Conservation (phyloP, 1,139 yeast genomes). For the Zygoascus hellenicus region DNA sequence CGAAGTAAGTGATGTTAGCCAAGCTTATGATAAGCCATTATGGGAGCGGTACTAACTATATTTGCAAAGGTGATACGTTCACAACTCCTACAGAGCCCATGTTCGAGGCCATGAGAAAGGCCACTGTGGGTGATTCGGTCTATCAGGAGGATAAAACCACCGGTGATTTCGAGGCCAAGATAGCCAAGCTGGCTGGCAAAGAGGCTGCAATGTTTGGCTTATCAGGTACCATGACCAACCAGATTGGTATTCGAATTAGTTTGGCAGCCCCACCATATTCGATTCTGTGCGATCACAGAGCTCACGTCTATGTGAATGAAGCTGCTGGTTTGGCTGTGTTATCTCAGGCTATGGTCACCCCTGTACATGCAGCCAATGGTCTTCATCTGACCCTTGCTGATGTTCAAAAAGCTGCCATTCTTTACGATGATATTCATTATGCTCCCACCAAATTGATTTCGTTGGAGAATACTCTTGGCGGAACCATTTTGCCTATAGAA, state of each 20-base stretch:
- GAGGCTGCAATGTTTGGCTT: constrained; percentile 80
- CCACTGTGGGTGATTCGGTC: constrained; percentile 81
- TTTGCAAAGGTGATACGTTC: constrained; percentile 65
- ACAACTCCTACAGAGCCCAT: constrained; percentile 81
- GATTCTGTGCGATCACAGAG: constrained; percentile 75
- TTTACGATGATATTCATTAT: constrained; percentile 77
- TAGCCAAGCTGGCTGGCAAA: constrained; percentile 70
- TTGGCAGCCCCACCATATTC: constrained; percentile 82
- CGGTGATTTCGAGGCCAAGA: constrained; percentile 54
- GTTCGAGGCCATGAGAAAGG: constrained; percentile 55
- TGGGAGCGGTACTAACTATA: not conserved
- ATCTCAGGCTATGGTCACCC: constrained; percentile 88
- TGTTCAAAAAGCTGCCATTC: constrained; percentile 55
- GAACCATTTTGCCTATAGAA: constrained; percentile 73
- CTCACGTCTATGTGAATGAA: constrained; percentile 78
- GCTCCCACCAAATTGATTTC: constrained; percentile 87
- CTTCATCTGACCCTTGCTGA: constrained; percentile 75
- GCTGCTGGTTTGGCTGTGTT: constrained; percentile 89
- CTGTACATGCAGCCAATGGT: constrained; percentile 73
- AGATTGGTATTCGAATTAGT: constrained; percentile 74
- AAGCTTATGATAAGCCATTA: not conserved
- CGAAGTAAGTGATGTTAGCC: constrained; percentile 9
- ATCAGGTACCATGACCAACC: constrained; percentile 89
- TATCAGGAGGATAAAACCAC: constrained; percentile 80
- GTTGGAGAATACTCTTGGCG: constrained; percentile 84